A percentile compares a stretch with the other conserved stretches of the same genome.
Conservation (phyloP, 108 stramenopile species). For the Aurantiochytrium sp. region DNA sequence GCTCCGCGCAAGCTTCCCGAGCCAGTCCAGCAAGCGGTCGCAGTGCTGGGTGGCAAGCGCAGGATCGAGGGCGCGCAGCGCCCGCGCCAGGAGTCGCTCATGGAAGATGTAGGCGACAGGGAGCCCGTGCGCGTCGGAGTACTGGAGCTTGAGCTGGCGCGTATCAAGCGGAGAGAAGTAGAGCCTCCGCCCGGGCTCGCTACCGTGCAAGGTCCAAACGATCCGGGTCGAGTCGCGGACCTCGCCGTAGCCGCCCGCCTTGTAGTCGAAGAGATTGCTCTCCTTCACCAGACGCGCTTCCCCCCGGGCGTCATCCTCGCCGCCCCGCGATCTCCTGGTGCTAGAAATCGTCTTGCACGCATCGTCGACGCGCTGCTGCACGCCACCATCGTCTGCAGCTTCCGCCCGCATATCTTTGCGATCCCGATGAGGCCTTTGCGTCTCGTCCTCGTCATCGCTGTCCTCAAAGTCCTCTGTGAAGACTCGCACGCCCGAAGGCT, state of each 20-base stretch:
- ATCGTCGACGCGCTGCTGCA: not conserved
- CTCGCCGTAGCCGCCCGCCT: constrained; percentile 1
- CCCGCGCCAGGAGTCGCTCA: not conserved
- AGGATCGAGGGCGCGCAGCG: not conserved
- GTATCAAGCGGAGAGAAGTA: constrained; percentile 19
- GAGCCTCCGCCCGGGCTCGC: not conserved
- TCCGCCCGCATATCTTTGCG: constrained; percentile 7
- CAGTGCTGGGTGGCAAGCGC: not conserved
- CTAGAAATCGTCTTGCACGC: not conserved
- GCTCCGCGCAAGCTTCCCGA: constrained; percentile 21
- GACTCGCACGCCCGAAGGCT: not conserved
- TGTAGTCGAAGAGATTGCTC: constrained; percentile 25
- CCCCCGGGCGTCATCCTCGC: not conserved
- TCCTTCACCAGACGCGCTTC: not conserved
- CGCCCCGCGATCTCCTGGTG: not conserved
- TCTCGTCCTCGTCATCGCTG: constrained; percentile 28
- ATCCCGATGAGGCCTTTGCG: not conserved
- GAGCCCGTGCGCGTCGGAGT: constrained; percentile 24
- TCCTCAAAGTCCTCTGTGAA: constrained; percentile 27
- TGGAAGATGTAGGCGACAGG: constrained; percentile 21
- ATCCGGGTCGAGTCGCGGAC: constrained; percentile 13
- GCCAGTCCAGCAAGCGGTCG: constrained; percentile 26
- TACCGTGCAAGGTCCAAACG: constrained; percentile 15
- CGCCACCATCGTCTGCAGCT: not conserved
- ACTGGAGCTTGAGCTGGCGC: constrained; percentile 16